Base-by-base conservation (phyloP, 2,329 filamentous ascomycete genomes). In the Hypoxylon sp. region DNA sequence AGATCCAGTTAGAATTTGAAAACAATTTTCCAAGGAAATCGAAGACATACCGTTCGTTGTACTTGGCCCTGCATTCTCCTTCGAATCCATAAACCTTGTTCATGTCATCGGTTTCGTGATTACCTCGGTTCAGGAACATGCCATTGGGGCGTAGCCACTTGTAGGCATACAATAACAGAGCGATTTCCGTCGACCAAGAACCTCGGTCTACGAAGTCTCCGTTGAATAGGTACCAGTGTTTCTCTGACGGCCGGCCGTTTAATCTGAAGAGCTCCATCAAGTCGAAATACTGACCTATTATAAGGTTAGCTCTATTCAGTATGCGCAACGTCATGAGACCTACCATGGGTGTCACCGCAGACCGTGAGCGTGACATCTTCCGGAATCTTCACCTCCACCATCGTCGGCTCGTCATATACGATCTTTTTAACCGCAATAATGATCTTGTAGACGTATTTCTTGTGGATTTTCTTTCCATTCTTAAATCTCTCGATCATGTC, bases 71-170 rank as follows among this genome's bases (percentile, higher is more conserved):
- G 85, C 96, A 98, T 80, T 99, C 96, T 77, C 96, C 96, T 81
- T 99, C 96, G 76, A 99, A 99, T 17, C 96, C 96, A 78, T 99
- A 99, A 59, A 96, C 94, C 72, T 93, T 90, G 85, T 99, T 99
- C 96, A 99, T 99, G 81, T 98, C 95, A 79, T 98, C 95, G 52
- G 96, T 98, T 83, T 99, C 96, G 82, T 99, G 96, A 82, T 99
- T 99, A 74, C 96, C 96, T 68, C 96, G 90, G 85, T 99, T 99
- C 71, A 99, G 84, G 88, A 97, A 98, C 86, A 99, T 95, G 60
- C 86, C 89, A 46, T 89, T 88, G 6, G 96, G 96, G 60, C 92
- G 90, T 75, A 98, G 81, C 95, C 93, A 97, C 84, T 99, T 99
- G 86, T 97, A 97, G 48, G 95, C 92, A 80, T 98, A 99, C 19